A percentile compares a stretch with the other conserved stretches of the same genome.
phyloP scores from a whole-genome alignment of 106 monocot species.

The Acorus gramineus region DNA sequence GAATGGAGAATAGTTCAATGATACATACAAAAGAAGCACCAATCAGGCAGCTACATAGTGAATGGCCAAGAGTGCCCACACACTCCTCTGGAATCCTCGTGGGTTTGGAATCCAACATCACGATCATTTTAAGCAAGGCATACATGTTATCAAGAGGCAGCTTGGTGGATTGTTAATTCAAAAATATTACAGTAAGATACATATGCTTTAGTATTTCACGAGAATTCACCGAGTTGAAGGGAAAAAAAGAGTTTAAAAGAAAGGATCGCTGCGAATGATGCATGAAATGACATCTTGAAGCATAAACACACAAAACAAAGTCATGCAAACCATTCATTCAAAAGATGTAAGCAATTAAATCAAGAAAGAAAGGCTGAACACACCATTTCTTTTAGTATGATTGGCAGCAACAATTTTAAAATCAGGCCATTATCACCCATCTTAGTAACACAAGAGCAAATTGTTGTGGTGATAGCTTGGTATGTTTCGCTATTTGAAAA shows the following conservation, averaged over 20 bases:
- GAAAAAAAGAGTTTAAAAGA: neutral
- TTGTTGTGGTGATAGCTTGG: constrained; percentile 20
- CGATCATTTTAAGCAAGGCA: constrained; percentile 45
- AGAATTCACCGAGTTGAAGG: neutral
- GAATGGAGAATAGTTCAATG: no score
- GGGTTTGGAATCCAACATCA: constrained; percentile 28
- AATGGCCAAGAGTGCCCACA: constrained; percentile 22
- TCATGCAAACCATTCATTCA: neutral
- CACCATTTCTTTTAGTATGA: constrained; percentile 42
- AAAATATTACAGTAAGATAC: neutral
- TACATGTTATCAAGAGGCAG: constrained; percentile 44
- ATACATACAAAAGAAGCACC: constrained; percentile 56
- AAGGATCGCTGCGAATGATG: neutral
- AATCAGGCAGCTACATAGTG: constrained; percentile 33
- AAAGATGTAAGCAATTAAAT: neutral
- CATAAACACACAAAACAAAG: neutral
- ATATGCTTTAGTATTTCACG: no score
- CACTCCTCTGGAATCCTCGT: constrained; percentile 29
- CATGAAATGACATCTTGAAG: neutral
- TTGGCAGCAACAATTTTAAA: constrained; percentile 35
- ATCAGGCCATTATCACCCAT: constrained; percentile 65
- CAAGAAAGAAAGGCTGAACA: neutral
- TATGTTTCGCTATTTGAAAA: constrained; percentile 28
- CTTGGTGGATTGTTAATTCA: constrained; percentile 30
- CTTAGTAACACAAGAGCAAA: constrained; percentile 39